These are phyloP conservation scores for Biscogniauxia mediterranea DNA, from an alignment of 2,329 filamentous ascomycete species.

Conservation along the genomic window DNA sequence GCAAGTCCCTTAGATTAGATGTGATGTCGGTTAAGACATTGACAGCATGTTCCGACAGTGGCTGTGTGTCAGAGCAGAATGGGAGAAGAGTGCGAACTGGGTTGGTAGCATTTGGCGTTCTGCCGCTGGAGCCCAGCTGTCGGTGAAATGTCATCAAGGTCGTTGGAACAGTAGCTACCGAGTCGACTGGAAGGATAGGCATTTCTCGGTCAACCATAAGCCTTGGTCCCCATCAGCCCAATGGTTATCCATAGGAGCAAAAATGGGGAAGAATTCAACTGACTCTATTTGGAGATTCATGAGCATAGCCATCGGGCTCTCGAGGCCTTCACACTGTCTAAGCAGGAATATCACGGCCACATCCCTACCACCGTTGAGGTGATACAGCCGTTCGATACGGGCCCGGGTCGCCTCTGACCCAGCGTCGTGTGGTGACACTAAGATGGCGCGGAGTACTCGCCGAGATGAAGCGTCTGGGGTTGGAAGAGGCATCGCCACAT, in stretches of 20 bases:
- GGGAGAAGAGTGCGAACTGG: slow-evolving; percentile 32
- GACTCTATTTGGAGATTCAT: slow-evolving; percentile 46
- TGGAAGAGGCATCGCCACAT: slow-evolving; percentile 42
- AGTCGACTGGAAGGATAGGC: slow-evolving; percentile 43
- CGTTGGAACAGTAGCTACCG: slow-evolving; percentile 34
- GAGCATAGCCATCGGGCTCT: slow-evolving; percentile 33
- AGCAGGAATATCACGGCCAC: slow-evolving; percentile 47
- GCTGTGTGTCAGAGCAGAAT: slow-evolving; percentile 31
- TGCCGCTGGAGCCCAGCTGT: slow-evolving; percentile 23
- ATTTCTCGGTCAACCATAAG: slow-evolving; percentile 35
- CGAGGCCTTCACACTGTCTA: slow-evolving; percentile 26
- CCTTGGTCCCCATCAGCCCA: slow-evolving; percentile 26
- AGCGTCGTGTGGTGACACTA: slow-evolving; percentile 40
- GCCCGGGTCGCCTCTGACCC: slow-evolving; percentile 26
- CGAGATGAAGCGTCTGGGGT: slow-evolving; percentile 8
- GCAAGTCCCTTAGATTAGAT: slow-evolving; percentile 30
- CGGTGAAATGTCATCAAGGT: slow-evolving; percentile 39
- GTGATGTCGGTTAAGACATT: slow-evolving; percentile 35
- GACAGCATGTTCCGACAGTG: slow-evolving; percentile 28
- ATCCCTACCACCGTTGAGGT: slow-evolving; percentile 40
- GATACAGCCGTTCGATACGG: slow-evolving; percentile 41
- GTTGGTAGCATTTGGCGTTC: slow-evolving; percentile 11
- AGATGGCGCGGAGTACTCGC: slow-evolving; percentile 37
- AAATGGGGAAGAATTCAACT: slow-evolving; percentile 12
- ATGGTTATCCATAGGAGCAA: not conserved